These are phyloP conservation scores for Candida maesae DNA, from an alignment of 805 yeast species.

Conservation along the genomic window DNA sequence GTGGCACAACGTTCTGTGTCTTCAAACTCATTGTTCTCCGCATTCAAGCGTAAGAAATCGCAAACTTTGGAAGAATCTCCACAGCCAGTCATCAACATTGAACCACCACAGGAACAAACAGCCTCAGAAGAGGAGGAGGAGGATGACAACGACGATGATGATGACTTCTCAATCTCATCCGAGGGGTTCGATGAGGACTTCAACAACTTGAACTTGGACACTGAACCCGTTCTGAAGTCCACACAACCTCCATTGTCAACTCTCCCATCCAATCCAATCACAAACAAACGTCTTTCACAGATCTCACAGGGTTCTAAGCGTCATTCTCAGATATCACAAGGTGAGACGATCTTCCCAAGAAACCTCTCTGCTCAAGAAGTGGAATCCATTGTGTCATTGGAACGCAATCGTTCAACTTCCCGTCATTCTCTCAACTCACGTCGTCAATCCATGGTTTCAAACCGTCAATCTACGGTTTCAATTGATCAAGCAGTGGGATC, in stretches of 20 bases:
- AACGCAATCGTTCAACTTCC: slow-evolving; percentile 62
- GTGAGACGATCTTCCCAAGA: slow-evolving; percentile 70
- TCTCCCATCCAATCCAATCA: slow-evolving; percentile 2
- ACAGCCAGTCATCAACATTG: slow-evolving; percentile 1
- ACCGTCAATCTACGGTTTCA: background rate
- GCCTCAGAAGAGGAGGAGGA: background rate
- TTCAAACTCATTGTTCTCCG: slow-evolving; percentile 24
- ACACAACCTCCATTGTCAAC: slow-evolving; percentile 1
- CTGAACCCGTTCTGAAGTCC: background rate
- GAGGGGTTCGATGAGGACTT: slow-evolving; percentile 27
- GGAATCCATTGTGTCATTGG: slow-evolving; percentile 64
- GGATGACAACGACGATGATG: slow-evolving; percentile 1
- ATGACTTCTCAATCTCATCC: slow-evolving; percentile 12
- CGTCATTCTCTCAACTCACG: slow-evolving; percentile 30
- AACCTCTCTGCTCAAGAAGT: slow-evolving; percentile 63
- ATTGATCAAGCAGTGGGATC: slow-evolving; percentile 20
- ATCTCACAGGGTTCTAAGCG: slow-evolving; percentile 9
- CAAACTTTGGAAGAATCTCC: background rate
- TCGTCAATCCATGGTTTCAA: slow-evolving; percentile 11
- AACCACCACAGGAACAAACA: background rate
- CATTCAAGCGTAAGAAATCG: slow-evolving; percentile 22
- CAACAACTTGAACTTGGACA: slow-evolving; percentile 13
- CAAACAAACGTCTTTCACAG: slow-evolving; percentile 8
- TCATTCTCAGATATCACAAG: slow-evolving; percentile 28
- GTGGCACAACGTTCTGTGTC: slow-evolving; percentile 24